Percentiles rank a stretch among this genome's conserved stretches.
Conservation (phyloP, 176 grass and related monocot species). For the Alloteropsis semialata region DNA sequence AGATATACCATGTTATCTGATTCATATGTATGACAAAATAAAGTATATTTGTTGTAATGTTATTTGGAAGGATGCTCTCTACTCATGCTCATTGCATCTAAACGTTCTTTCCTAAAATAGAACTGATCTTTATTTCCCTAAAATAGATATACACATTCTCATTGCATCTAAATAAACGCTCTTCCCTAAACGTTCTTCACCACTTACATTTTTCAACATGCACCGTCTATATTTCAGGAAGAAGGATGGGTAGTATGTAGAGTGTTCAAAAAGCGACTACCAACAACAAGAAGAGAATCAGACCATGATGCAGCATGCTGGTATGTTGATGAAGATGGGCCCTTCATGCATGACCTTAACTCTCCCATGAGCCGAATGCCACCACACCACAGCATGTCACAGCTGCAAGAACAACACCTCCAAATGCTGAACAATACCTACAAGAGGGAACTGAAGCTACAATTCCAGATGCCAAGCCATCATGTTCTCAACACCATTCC, state of each 20-base stretch:
- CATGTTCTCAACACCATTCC: conserved; percentile 50
- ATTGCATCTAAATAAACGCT: background rate
- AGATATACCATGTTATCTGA: background rate
- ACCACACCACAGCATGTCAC: conserved; percentile 43
- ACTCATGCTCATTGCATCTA: background rate
- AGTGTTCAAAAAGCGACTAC: conserved; percentile 89
- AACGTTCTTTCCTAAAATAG: background rate
- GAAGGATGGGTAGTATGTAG: conserved; percentile 98
- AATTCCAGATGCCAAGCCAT: conserved; percentile 64
- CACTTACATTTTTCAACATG: background rate
- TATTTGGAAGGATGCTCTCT: background rate
- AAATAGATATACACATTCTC: background rate
- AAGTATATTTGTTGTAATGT: background rate
- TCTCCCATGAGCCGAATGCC: conserved; percentile 58
- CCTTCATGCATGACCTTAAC: conserved; percentile 68
- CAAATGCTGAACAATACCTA: conserved; percentile 55
- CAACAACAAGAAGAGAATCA: conserved; percentile 57
- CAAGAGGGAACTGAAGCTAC: conserved; percentile 60
- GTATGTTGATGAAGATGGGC: conserved; percentile 66
- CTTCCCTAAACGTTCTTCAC: background rate
- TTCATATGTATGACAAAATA: background rate
- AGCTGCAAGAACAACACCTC: conserved; percentile 58
- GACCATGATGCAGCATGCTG: conserved; percentile 79
- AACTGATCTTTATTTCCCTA: background rate
- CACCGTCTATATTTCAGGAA: conserved; percentile 51